Evolutionary conservation across 257 asterid genomes (phyloP).

Genomic region (Solanum pimpinellifolium): DNA sequence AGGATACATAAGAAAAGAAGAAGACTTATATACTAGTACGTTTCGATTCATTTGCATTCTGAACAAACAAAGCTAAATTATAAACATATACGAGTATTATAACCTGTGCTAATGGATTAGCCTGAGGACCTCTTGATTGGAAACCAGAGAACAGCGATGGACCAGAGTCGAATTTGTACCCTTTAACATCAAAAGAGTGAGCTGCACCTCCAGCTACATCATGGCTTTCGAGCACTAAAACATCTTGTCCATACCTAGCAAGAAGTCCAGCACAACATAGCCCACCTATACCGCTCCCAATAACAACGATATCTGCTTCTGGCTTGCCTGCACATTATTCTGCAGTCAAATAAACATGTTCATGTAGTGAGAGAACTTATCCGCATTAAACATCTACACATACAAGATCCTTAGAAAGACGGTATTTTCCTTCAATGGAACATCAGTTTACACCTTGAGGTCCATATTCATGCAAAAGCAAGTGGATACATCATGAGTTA

Average conservation of each 20-base stretch:
- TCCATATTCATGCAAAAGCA: background rate
- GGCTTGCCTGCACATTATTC: constrained; percentile 67
- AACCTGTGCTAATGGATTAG: constrained; percentile 96
- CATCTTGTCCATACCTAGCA: constrained; percentile 79
- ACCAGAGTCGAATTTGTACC: constrained; percentile 81
- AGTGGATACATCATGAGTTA: background rate
- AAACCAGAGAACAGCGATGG: constrained; percentile 94
- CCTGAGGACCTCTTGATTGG: constrained; percentile 91
- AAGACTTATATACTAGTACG: background rate
- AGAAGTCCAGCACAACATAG: constrained; percentile 79
- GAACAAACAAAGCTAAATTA: background rate
- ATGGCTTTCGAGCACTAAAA: constrained; percentile 82
- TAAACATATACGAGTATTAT: background rate
- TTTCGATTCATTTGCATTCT: background rate
- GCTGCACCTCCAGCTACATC: constrained; percentile 95
- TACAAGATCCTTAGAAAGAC: background rate
- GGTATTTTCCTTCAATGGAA: background rate
- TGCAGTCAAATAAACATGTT: constrained; percentile 22
- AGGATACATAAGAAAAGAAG: background rate
- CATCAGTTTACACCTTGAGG: background rate
- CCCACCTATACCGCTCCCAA: constrained; percentile 95
- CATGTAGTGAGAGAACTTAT: background rate
- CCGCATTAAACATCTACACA: background rate
- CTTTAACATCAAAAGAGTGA: constrained; percentile 74
- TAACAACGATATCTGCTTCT: constrained; percentile 80